Base-by-base conservation (phyloP, 371 early-diverging fungal genomes). In the Syncephalastrum monosporum region DNA sequence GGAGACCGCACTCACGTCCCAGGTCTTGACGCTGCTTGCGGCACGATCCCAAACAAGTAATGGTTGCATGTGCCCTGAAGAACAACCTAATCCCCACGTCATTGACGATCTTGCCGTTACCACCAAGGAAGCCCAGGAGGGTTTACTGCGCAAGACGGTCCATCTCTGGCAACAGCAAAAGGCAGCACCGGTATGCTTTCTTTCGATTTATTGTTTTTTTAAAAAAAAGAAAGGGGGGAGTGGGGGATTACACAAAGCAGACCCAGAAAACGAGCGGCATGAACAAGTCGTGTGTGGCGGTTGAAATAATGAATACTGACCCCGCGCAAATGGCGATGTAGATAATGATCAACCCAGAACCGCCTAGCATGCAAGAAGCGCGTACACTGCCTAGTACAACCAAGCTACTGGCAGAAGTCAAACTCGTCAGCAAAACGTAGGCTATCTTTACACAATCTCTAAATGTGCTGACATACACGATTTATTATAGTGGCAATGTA, bases 331-430 rank as follows among this genome's bases (percentile, higher is more conserved):
- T 21, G 21, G 21, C 21, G 21, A 21, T 21, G 21, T 58, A 83
- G 77, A 63, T 81, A 41, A 61, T 76, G 8, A 71, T 86, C 41
- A 82, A 74, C 52, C 81, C 81, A 57, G 76, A 79, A 19, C 71
- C 81, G 19, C 77, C 77, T 6, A 47, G 55, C 60, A 3, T 68
- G 16, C 56, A 67, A 19, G 54, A 44, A 17, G 57, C 47, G 47
- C 15, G 5, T 5, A n/a, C n/a, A 10, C 52, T 45, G 5, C 58
- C 46, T 19, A 58, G 61, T 12, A 47, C 63, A 4, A 64, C 72
- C 12, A 82, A 82, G 41, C 64, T 86, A 15, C 62, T 80, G 43
- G 82, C 86, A 12, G 81, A 88, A 58, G 82, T 79, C 29, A 79
- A 79, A 55, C 68, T 75, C 47, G 66, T 85, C 24, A 69, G 72